Evolutionary conservation across 169 alveolate genomes (phyloP), one percentile per base, ranked within the genome.

Genomic region (Ophryocystis elektroscirrha): DNA sequence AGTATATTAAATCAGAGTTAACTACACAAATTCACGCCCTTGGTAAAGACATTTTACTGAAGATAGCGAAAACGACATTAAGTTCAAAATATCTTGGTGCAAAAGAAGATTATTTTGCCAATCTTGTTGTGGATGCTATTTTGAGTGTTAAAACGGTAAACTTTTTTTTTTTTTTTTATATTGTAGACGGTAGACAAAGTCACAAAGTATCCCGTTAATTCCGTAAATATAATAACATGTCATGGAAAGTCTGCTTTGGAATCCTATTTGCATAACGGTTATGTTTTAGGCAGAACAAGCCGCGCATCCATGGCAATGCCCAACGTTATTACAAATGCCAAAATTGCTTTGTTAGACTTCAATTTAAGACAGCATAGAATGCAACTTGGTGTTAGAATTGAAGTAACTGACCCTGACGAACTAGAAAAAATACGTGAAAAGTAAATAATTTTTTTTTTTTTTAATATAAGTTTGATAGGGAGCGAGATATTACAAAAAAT

Each of bases 321-420:
- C 9, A 72, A 83, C 15, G 59, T 64, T 41, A 83, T 93, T 23
- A 73, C 73, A 58, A 74, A 83, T 48, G 97, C 96, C 23, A 85
- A 85, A 60, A 85, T 93, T 24, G 98, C 98, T 15, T 81, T 91
- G 66, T 65, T 94, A 58, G 99, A 89, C 71, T 87, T 94, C 75
- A 85, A 89, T 41, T 67, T 91, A 37, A 87, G 83, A 50, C 95
- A 88, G 66, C 86, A 83, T 68, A 78, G 96, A 61, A 76, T 86
- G 67, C 66, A 60, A 16, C 48, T 39, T 24, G 64, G 71, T 30
- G 53, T 89, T 37, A 76, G 81, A 55, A 87, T 89, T 15, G 76
- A 83, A 47, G 80, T 93, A 22, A 82, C 80, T 44, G 94, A 91
- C 69, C 96, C 98, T 1, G 84, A 75, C 5, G 95, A 91, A 48